These are phyloP conservation scores for Eucalyptus sp. DNA, from an alignment of 345 rosid genomes.

Conservation along the genomic window DNA sequence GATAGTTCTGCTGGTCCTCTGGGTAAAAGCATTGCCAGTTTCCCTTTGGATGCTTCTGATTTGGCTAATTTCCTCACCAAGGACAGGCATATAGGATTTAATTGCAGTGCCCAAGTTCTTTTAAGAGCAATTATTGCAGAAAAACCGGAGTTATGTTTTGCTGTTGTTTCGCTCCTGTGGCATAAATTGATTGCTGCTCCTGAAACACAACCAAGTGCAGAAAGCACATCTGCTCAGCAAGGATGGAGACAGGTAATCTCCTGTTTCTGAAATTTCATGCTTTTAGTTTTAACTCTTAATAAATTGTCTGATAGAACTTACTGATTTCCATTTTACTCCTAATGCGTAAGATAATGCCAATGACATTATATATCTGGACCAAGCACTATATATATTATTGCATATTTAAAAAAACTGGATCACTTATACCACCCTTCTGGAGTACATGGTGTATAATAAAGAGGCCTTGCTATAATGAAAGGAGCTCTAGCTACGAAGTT, in stretches of 20 bases:
- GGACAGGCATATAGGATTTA: constrained; percentile 85
- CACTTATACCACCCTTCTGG: not conserved
- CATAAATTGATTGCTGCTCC: constrained; percentile 87
- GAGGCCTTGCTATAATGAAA: not conserved
- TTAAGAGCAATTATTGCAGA: constrained; percentile 74
- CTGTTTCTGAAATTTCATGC: not conserved
- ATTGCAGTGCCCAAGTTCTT: constrained; percentile 73
- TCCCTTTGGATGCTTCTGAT: constrained; percentile 87
- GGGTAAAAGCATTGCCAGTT: constrained; percentile 47
- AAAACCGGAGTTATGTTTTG: constrained; percentile 91
- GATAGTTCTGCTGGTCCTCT: constrained; percentile 39
- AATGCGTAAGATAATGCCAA: not conserved
- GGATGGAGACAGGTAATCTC: constrained; percentile 97
- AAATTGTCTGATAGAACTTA: not conserved
- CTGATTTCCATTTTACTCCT: not conserved
- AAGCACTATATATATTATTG: not conserved
- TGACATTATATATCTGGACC: not conserved
- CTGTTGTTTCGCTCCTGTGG: constrained; percentile 92
- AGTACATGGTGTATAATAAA: not conserved
- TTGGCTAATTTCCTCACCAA: constrained; percentile 88
- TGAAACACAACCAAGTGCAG: constrained; percentile 78
- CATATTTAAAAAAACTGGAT: not conserved
- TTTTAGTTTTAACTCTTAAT: not conserved
- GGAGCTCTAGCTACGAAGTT: not conserved
- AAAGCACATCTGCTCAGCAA: constrained; percentile 96